Percentiles rank a stretch among this genome's conserved stretches.
These are phyloP conservation scores for Fereydounia khargensis DNA, from an alignment of 1,284 basidiomycete species.

Conservation along the genomic window DNA sequence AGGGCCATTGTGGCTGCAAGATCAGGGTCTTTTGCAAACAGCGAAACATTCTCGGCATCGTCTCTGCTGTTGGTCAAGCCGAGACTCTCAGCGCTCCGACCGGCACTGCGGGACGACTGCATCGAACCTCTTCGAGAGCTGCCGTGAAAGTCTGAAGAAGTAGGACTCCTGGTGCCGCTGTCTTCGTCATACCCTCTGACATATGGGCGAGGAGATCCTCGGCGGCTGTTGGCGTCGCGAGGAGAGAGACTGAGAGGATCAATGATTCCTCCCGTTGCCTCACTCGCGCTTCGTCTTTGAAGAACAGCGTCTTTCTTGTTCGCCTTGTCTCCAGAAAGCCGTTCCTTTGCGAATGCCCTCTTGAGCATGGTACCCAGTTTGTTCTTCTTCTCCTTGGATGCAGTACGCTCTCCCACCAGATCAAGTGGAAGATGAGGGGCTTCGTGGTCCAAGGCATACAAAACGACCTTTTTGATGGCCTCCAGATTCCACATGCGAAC, in stretches of 20 bases:
- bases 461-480: slow-evolving; percentile 26
- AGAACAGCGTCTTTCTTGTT: too few species aligned
- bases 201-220: neutral
- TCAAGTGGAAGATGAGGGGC: slow-evolving; percentile 13
- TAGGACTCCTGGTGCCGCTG: too few species aligned
- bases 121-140: too few species aligned
- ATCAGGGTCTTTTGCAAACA: slow-evolving; percentile 5
- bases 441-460: slow-evolving; percentile 27
- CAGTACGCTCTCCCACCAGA: slow-evolving; percentile 4
- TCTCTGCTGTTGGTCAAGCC: neutral
- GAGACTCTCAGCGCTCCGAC: neutral
- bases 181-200: too few species aligned
- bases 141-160: too few species aligned
- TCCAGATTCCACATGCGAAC: slow-evolving; percentile 47
- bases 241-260: too few species aligned
- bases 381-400: slow-evolving; percentile 4
- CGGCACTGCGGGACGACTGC: neutral
- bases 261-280: slow-evolving; percentile 5
- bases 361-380: slow-evolving; percentile 24
- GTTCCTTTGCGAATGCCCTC: slow-evolving; percentile 19
- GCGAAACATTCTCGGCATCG: neutral
- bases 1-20: slow-evolving; percentile 14
- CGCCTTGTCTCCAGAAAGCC: slow-evolving; percentile 1
- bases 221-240: neutral
- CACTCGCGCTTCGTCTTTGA: neutral